Base-by-base conservation (phyloP, 805 yeast species). In the Yarrowia deformans region DNA sequence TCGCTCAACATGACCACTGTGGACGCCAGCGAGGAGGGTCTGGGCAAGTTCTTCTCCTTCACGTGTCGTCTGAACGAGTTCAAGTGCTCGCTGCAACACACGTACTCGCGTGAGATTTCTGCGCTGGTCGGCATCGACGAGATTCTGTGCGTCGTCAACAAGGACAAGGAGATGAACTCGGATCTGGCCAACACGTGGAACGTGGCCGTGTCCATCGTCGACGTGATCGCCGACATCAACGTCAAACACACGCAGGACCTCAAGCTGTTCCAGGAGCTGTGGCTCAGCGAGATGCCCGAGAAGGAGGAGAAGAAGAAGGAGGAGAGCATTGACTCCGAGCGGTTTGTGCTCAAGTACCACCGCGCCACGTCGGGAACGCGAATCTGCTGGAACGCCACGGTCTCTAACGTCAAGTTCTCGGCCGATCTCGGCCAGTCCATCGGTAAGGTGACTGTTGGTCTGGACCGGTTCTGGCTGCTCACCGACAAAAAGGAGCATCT, bases 221-320 rank as follows among this genome's bases (percentile, higher is more conserved):
- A 85, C 69, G 84, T 89, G 2, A 81, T 81, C 42, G 83, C 90
- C 0, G 90, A 85, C 73, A 79, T 95, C 69, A 90, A 91, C 73
- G 81, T 93, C 70, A 90, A 90, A 73, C 98, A 95, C 76, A 82
- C 90, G 66, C 97, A 93, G 75, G 98, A 95, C 76, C 78, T 94
- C 69, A 89, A 90, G 67, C 78, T 93, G 35, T 95, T 95, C 78
- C 82, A 82, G 69, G 97, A 93, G 78, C 87, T 91, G 40, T 93
- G 98, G 97, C 75, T 84, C 29, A 89, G 94, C 0, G 63, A 70
- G 37, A 48, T 43, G 40, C 63, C 29, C 60, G 56, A 23, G 23
- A 56, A 37, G 39, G 56, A 37, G 39, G 56, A 23, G 29, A 23
- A 49, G 12, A 12, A 63, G 52, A 66, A 42, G 29, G 69, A 58